Conservation (phyloP, 2,329 filamentous ascomycete genomes). For the Clonostachys rhizophaga region DNA sequence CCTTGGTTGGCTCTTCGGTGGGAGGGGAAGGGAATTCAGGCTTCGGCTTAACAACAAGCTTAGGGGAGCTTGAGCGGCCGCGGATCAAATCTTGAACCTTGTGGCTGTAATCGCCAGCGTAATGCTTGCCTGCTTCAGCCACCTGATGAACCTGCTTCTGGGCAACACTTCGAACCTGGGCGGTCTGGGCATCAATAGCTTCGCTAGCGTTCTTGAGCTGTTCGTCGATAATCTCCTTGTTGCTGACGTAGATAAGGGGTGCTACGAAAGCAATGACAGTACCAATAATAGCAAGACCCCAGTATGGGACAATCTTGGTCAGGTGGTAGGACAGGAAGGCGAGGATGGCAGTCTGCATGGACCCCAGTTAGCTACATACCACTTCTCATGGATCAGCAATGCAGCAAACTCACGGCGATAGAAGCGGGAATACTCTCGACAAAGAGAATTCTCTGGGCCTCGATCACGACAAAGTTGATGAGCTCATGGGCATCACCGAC, state of each 20-base stretch:
- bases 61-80: conserved; percentile 36
- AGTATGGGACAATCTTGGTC: conserved; percentile 66
- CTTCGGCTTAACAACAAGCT: conserved; percentile 13
- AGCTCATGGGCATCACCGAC: conserved; percentile 64
- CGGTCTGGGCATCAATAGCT: conserved; percentile 56
- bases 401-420: conserved; percentile 42
- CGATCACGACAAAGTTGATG: conserved; percentile 68
- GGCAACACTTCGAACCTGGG: conserved; percentile 56
- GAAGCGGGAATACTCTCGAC: conserved; percentile 62
- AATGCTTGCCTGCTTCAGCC: conserved; percentile 61
- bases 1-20: conserved; percentile 24
- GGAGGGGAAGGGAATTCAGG: conserved; percentile 29
- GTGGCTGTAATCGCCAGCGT: conserved; percentile 62
- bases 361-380: conserved; percentile 3
- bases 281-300: conserved; percentile 59
- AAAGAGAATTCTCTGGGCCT: conserved; percentile 63
- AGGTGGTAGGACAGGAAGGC: conserved; percentile 65
- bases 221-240: conserved; percentile 65
- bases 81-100: conserved; percentile 63
- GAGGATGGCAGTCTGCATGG: conserved; percentile 48
- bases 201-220: conserved; percentile 54
- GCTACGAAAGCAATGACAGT: conserved; percentile 56
- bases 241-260: conserved; percentile 60
- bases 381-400: neutral
- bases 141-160: conserved; percentile 61